A percentile compares a stretch with the other conserved stretches of the same genome.
Evolutionary conservation across 176 grass and related monocot species (phyloP).

Genomic region (Musa troglodytarum): DNA sequence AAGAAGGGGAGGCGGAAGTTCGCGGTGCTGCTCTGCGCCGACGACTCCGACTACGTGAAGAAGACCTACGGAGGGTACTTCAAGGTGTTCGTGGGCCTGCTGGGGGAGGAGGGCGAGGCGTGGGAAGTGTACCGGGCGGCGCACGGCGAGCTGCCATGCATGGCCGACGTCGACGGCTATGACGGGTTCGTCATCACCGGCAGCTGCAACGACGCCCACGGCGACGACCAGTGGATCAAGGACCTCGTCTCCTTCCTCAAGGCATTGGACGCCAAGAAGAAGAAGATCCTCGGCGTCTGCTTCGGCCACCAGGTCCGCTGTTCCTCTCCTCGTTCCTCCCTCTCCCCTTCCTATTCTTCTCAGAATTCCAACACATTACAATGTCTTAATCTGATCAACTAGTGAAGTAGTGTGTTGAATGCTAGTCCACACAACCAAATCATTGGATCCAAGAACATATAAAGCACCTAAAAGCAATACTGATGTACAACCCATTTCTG

Average conservation of each 20-base stretch:
- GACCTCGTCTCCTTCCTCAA: constrained; percentile 1
- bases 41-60: constrained; percentile 1
- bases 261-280: background rate
- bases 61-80: background rate
- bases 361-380: no score
- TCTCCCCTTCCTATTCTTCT: background rate
- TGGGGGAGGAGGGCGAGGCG: constrained; percentile 1
- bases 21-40: constrained; percentile 8
- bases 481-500: no score
- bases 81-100: background rate
- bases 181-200: constrained; percentile 9
- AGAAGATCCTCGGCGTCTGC: constrained; percentile 14
- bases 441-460: no score
- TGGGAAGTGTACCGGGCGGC: constrained; percentile 2
- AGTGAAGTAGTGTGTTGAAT: no score
- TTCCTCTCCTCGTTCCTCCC: background rate
- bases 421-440: no score
- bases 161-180: background rate
- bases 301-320: constrained; percentile 1
- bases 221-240: background rate
- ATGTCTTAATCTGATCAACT: no score
- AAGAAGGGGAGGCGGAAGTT: background rate
- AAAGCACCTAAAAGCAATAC: no score
- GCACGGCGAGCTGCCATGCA: background rate
- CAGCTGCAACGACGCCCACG: constrained; percentile 10